These are phyloP conservation scores for Chytriomyces sp. DNA, from an alignment of 192 early-diverging fungal species.

Conservation along the genomic window DNA sequence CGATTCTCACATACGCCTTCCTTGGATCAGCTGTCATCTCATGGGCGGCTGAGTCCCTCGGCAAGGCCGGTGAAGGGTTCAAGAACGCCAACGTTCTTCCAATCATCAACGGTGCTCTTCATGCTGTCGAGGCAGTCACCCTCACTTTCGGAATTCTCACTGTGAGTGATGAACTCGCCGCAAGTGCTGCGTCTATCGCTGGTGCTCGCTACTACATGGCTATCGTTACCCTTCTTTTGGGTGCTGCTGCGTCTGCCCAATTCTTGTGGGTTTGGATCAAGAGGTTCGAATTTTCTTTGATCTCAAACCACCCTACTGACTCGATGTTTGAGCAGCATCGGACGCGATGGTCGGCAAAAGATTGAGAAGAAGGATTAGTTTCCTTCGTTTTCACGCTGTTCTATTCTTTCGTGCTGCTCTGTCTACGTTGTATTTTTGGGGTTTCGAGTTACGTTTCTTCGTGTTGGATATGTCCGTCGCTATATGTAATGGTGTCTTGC, in stretches of 20 bases:
- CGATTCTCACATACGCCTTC: constrained; percentile 5
- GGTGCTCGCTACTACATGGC: neutral
- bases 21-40: constrained; percentile 5
- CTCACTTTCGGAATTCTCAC: constrained; percentile 13
- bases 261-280: constrained; percentile 11
- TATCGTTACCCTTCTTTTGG: neutral
- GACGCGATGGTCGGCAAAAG: constrained; percentile 33
- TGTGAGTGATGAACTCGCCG: neutral
- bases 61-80: constrained; percentile 6
- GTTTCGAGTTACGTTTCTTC: too few relatives aligned
- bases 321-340: too few relatives aligned
- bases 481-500: too few relatives aligned
- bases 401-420: too few relatives aligned
- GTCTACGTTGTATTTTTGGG: too few relatives aligned
- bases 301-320: neutral
- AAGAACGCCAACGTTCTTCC: constrained; percentile 14
- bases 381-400: neutral
- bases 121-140: constrained; percentile 14
- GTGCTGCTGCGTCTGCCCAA: neutral
- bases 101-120: neutral
- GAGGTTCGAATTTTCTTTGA: too few relatives aligned
- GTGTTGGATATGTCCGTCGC: too few relatives aligned
- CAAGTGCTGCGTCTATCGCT: neutral
- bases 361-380: constrained; percentile 19
- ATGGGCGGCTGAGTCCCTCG: constrained; percentile 14